phyloP scores from a whole-genome alignment of 305 asterid genomes.

The Fraxinus paxiana region DNA sequence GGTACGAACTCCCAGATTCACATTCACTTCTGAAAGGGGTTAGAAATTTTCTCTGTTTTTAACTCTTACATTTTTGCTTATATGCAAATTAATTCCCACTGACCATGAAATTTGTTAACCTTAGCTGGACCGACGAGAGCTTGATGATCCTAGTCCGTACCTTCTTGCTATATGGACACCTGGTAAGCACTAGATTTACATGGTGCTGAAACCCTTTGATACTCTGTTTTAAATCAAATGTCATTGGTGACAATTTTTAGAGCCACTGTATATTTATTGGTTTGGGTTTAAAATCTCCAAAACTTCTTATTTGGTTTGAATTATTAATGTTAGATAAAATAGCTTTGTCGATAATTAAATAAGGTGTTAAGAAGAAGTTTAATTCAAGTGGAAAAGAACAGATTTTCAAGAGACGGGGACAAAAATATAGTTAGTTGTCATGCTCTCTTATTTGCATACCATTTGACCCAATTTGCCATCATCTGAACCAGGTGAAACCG shows the following conservation, averaged over 20 bases:
- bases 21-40: conserved; percentile 76
- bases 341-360: not conserved
- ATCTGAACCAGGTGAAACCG: conserved; percentile 67
- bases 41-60: conserved; percentile 31
- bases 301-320: not conserved
- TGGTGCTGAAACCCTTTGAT: not conserved
- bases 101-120: conserved; percentile 23
- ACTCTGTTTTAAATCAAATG: not conserved
- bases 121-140: conserved; percentile 83
- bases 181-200: conserved; percentile 42
- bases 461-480: conserved; percentile 11
- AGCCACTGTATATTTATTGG: not conserved
- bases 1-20: conserved; percentile 84
- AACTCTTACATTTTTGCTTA: conserved; percentile 14
- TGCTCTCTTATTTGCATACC: conserved; percentile 10
- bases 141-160: conserved; percentile 94
- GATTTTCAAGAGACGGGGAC: not conserved
- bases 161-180: conserved; percentile 97
- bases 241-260: not conserved
- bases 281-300: not conserved
- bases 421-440: not conserved
- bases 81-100: conserved; percentile 27
- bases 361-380: not conserved
- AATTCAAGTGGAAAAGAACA: not conserved
- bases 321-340: not conserved